Evolutionary conservation across 805 yeast species (phyloP).

Genomic region (Saccharomycopsis sp.): DNA sequence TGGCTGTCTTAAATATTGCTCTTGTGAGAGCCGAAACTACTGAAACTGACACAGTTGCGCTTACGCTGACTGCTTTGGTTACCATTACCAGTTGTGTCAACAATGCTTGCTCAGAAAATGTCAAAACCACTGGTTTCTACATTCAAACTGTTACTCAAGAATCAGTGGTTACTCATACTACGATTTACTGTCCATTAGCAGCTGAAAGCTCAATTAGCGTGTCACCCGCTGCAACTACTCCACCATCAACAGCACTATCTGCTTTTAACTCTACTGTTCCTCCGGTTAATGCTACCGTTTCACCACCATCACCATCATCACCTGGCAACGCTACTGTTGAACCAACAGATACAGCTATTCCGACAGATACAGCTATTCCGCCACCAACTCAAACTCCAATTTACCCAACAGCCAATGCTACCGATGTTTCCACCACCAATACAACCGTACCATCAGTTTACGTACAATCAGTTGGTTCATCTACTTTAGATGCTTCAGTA

Average conservation of each 20-base stretch:
- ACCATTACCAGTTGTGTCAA: constrained; percentile 20
- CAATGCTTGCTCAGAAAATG: constrained; percentile 19
- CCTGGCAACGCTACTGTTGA: too few relatives aligned
- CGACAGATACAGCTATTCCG: neutral
- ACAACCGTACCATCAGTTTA: constrained; percentile 1
- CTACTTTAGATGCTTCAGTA: constrained; percentile 8
- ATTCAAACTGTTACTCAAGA: constrained; percentile 15
- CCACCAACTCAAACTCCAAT: too few relatives aligned
- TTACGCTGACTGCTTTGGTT: constrained; percentile 11
- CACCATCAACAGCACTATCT: neutral
- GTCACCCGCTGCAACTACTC: neutral
- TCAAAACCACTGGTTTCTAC: constrained; percentile 19
- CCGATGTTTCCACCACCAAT: neutral
- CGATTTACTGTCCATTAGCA: constrained; percentile 21
- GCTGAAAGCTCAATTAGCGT: neutral
- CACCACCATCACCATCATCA: too few relatives aligned
- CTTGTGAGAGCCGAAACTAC: constrained; percentile 2
- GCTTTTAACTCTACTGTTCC: neutral
- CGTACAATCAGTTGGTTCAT: neutral
- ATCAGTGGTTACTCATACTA: constrained; percentile 19
- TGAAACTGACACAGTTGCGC: constrained; percentile 12
- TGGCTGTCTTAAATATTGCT: neutral
- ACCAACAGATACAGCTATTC: neutral
- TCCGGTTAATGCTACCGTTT: too few relatives aligned
- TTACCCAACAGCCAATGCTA: too few relatives aligned